phyloP scores from a whole-genome alignment of 164 flowering plant species.

The Euptelea pleiosperma region DNA sequence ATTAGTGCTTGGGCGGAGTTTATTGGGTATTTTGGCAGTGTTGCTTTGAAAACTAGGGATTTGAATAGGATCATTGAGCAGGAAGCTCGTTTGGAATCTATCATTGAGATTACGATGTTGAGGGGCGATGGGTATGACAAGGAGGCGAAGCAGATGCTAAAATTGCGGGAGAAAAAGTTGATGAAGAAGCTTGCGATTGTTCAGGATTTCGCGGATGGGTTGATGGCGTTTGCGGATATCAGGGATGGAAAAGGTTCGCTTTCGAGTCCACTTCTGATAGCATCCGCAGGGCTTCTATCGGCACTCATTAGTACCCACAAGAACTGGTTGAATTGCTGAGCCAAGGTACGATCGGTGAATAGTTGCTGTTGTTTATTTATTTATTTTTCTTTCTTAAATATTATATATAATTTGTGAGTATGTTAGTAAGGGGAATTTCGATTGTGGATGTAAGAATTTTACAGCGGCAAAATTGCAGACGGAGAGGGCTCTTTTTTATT shows the following conservation, averaged over 20 bases:
- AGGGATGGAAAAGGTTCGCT: slow-evolving; percentile 62
- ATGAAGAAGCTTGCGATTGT: slow-evolving; percentile 70
- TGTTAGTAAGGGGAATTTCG: no score
- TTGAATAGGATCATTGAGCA: slow-evolving; percentile 47
- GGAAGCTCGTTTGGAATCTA: slow-evolving; percentile 38
- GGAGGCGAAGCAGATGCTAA: slow-evolving; percentile 31
- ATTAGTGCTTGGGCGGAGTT: slow-evolving; percentile 87
- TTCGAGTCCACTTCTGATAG: slow-evolving; percentile 51
- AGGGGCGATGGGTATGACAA: slow-evolving; percentile 32
- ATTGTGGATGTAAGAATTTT: no score
- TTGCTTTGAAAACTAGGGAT: slow-evolving; percentile 60
- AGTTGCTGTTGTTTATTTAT: no score
- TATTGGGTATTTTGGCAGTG: slow-evolving; percentile 74
- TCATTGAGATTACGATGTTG: slow-evolving; percentile 30
- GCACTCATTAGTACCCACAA: slow-evolving; percentile 91
- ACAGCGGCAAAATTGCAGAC: no score
- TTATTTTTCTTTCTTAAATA: no score
- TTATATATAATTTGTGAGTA: no score
- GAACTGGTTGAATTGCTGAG: slow-evolving; percentile 90
- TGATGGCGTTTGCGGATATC: slow-evolving; percentile 80
- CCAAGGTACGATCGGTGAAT: slow-evolving; percentile 9
- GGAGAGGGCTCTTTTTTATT: no score
- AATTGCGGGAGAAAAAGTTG: slow-evolving; percentile 55
- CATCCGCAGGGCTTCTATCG: slow-evolving; percentile 78
- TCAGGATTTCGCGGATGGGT: slow-evolving; percentile 81